Base-by-base conservation (phyloP, 1,284 basidiomycete species). In the Rhodotorula sp. region DNA sequence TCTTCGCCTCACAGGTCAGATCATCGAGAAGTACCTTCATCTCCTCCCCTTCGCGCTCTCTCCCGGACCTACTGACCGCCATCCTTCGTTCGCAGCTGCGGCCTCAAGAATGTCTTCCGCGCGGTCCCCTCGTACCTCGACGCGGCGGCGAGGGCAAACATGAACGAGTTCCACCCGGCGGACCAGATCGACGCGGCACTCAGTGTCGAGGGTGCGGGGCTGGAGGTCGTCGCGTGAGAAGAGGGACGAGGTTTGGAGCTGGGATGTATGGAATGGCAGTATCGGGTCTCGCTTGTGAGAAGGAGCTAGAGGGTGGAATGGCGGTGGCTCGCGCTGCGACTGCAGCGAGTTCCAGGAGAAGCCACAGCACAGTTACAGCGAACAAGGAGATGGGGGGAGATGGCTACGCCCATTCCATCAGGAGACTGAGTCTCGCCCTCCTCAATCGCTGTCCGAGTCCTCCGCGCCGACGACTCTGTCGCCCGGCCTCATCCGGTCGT, bases 61-160 rank as follows among this genome's bases (percentile, higher is more conserved):
- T 17, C 29, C 17, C 29, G 12, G 17, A 4, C n/a, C 12, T 5
- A 15, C 27, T 29, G 13, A n/a, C 50, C 50, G 3, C 21, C 46
- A 29, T 25, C n/a, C 50, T 13, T 13, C 32, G n/a, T 7, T 34
- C 53, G 21, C 29, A 54, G 53, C 46, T 70, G 67, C 57, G 65
- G 66, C 10, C 29, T 34, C n/a, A 62, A 66, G 63, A 68, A 68
- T 51, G 69, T 67, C 8, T 65, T 73, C 59, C 61, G 72, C 7
- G 61, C 63, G 10, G 8, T 65, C 5, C 66, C 72, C 19, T 25
- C 54, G 0, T 73, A 68, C 48, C 27, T 73, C 29, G 60, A 73
- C 53, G 63, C 17, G 0, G 41, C 61, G 8, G 72, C 72, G 0
- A 32, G 64, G n/a, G 60, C 46, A 36, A 61, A 64, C 57, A 67